Conservation (phyloP, 1,284 basidiomycete genomes). For the Erythrobasidium hasegawianum region DNA sequence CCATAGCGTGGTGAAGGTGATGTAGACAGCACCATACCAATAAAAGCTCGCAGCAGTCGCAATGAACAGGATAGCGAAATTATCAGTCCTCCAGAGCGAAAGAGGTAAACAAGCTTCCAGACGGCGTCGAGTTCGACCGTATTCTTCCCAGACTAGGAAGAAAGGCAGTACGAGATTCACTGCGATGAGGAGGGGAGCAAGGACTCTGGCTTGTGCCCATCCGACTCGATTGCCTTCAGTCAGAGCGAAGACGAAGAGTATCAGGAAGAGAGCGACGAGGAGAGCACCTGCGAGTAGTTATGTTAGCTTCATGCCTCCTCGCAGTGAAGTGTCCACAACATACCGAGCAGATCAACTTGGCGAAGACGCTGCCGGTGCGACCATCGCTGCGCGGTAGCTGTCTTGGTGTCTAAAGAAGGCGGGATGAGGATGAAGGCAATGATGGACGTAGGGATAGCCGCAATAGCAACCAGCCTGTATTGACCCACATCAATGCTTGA, state of each 20-base stretch:
- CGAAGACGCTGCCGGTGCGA: neutral
- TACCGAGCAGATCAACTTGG: neutral
- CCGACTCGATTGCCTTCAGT: slow-evolving; percentile 2
- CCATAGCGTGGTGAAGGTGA: slow-evolving; percentile 2
- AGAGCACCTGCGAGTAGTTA: neutral
- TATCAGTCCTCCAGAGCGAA: neutral
- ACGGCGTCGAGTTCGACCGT: neutral
- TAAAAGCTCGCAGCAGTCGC: neutral
- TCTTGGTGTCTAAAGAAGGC: neutral
- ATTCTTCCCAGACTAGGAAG: slow-evolving; percentile 4
- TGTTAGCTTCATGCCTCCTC: too few species aligned
- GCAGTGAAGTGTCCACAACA: too few species aligned
- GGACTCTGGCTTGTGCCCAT: neutral
- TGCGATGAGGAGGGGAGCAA: neutral
- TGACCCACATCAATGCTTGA: neutral
- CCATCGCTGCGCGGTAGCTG: neutral
- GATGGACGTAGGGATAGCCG: neutral
- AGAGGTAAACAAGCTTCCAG: neutral
- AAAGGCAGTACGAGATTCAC: neutral
- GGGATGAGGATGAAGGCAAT: neutral
- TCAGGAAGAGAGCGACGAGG: neutral
- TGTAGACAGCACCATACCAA: neutral
- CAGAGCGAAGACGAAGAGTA: neutral
- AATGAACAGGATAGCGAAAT: neutral
- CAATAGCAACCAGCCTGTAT: neutral